Evolutionary conservation across 106 monocot species (phyloP).

Genomic region (Acorus calamus): DNA sequence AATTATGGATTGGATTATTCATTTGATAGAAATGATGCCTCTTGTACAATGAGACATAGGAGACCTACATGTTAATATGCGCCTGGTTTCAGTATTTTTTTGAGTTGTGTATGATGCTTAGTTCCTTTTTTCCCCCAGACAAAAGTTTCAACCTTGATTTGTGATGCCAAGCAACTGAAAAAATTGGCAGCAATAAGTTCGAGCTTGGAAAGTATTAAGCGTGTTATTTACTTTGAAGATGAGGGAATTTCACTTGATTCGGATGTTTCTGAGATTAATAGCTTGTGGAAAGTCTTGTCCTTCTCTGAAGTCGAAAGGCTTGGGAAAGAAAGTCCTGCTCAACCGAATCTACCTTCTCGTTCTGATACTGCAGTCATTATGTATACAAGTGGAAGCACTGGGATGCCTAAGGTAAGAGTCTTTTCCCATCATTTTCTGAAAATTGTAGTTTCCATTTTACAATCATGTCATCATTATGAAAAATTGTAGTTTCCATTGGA

Average conservation of each 20-base stretch:
- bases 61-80: too few relatives aligned
- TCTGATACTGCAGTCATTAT: constrained; percentile 47
- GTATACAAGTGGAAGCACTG: constrained; percentile 76
- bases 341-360: constrained; percentile 23
- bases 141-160: constrained; percentile 37
- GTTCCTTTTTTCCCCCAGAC: constrained; percentile 15
- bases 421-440: too few relatives aligned
- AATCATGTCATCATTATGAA: too few relatives aligned
- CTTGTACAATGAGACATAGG: too few relatives aligned
- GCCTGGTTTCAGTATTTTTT: not conserved
- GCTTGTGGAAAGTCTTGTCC: constrained; percentile 22
- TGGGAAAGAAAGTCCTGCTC: constrained; percentile 30
- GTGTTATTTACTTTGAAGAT: constrained; percentile 41
- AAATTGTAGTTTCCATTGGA: too few relatives aligned
- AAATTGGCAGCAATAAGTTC: constrained; percentile 28
- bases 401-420: constrained; percentile 46
- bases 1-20: too few relatives aligned
- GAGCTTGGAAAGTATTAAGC: constrained; percentile 20
- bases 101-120: not conserved
- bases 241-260: constrained; percentile 11
- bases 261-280: constrained; percentile 1
- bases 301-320: constrained; percentile 35
- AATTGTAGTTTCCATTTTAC: too few relatives aligned
- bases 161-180: constrained; percentile 43
- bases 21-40: too few relatives aligned